phyloP scores from a whole-genome alignment of 2,329 filamentous ascomycete genomes.

The Colletotrichum melonis region DNA sequence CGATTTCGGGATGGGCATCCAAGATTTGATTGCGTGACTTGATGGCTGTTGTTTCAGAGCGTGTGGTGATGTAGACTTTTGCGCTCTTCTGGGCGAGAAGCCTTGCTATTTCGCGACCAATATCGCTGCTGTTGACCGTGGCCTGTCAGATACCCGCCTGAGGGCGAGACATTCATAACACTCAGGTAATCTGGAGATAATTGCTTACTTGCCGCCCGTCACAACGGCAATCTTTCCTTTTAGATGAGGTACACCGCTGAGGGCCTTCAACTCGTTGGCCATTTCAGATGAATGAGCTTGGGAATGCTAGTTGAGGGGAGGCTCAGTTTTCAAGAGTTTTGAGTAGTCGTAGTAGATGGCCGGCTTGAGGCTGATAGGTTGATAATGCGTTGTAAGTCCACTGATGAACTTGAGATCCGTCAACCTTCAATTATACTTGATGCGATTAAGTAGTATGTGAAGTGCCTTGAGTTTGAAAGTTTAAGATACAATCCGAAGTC shows the following conservation, averaged over 20 bases:
- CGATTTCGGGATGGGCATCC: neutral
- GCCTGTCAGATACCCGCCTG: neutral
- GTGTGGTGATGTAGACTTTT: constrained; percentile 40
- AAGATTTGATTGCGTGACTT: constrained; percentile 11
- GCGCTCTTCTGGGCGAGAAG: constrained; percentile 39
- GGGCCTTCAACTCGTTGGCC: neutral
- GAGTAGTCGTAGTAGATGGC: neutral
- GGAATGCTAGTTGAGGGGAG: neutral
- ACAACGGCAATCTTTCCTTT: constrained; percentile 40
- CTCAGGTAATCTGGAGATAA: no score
- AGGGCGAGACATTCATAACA: no score
- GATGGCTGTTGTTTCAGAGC: constrained; percentile 37
- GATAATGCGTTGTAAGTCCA: no score
- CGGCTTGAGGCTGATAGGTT: no score
- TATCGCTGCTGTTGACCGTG: constrained; percentile 35
- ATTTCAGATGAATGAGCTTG: neutral
- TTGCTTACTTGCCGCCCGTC: constrained; percentile 41
- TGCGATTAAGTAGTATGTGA: no score
- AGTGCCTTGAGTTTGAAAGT: no score
- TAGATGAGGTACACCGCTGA: constrained; percentile 33
- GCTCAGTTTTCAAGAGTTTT: no score
- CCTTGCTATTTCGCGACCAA: constrained; percentile 40
- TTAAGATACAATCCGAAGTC: no score
- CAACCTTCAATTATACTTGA: no score
- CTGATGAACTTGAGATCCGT: no score